Evolutionary conservation across 768 basidiomycete species (phyloP), one percentile per base, ranked within the genome.

Genomic region (Coprinopsis marcescibilis): DNA sequence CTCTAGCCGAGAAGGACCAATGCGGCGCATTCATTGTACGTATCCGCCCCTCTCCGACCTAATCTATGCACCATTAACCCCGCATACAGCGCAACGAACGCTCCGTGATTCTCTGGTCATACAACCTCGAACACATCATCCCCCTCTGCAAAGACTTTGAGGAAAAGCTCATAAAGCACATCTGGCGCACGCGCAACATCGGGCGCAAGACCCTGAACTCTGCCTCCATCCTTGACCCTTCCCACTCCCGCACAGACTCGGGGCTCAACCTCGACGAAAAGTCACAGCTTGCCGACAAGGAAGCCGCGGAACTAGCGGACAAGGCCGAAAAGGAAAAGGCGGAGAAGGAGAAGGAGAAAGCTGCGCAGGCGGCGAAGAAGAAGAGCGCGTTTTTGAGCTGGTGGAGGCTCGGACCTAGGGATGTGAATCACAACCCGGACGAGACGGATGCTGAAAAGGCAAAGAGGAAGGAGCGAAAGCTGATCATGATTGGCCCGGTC

Each of bases 1-100:
- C 84, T 1, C 68, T 76, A 29, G 89, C 89, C 3, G 87, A 92
- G 59, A 91, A 90, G 67, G 89, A 92, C 44, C 89, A 91, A 54
- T 89, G 85, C 39, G 89, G 83, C 14, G 90, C 90, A 1, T 93
- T 93, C 56, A 78, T 90, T 43, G 72, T 72, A 57, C 43, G 68
- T 64, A 35, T 33, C 30, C 25, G 17, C 21, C 35, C 6, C n/a
- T 15, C 34, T 41, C 33, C 5, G 10, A 34, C 20, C 34, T n/a
- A 1, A 15, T 29, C 23, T 21, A 21, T 11, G 32, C 26, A 36
- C 38, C n/a, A 23, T 41, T 17, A 26, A 21, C 23, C 7, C 26
- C 41, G n/a, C n/a, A n/a, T 47, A 23, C 39, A 73, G 71, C 80
- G 88, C 14, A 78, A 85, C 61, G 87, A 90, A 56, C 72, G 78